phyloP scores from a whole-genome alignment of 192 early-diverging fungal genomes.

The Backusella tarrabulga region DNA sequence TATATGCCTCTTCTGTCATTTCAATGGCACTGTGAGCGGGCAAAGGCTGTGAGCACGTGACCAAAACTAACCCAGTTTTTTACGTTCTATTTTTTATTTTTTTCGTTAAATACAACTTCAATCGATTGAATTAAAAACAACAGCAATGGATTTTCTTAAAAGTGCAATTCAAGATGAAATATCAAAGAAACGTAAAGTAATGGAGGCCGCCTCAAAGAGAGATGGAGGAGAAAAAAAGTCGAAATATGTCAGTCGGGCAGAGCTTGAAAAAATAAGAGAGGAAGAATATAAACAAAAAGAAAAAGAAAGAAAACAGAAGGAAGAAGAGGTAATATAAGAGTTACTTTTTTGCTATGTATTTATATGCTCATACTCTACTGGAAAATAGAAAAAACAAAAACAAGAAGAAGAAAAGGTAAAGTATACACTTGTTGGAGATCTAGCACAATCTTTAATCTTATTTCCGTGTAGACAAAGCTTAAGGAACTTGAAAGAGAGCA shows the following conservation, averaged over 20 bases:
- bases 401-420: conserved; percentile 25
- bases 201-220: conserved; percentile 33
- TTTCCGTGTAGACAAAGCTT: background rate
- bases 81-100: background rate
- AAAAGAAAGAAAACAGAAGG: conserved; percentile 51
- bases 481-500: conserved; percentile 29
- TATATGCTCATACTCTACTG: background rate
- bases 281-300: conserved; percentile 53
- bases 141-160: conserved; percentile 33
- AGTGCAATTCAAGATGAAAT: conserved; percentile 63
- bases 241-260: conserved; percentile 84
- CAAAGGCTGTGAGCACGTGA: background rate
- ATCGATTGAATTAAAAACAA: background rate
- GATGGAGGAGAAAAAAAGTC: conserved; percentile 42
- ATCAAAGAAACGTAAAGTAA: conserved; percentile 69
- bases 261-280: conserved; percentile 66
- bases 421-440: background rate
- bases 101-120: background rate
- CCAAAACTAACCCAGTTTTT: background rate
- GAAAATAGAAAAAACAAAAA: conserved; percentile 11
- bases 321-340: conserved; percentile 40
- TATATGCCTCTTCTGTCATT: too few relatives aligned
- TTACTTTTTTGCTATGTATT: background rate
- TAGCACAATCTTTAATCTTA: background rate
- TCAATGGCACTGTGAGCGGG: too few relatives aligned